Evolutionary conservation across 2,329 filamentous ascomycete species (phyloP).

Genomic region (Hymenoscyphus scutula): DNA sequence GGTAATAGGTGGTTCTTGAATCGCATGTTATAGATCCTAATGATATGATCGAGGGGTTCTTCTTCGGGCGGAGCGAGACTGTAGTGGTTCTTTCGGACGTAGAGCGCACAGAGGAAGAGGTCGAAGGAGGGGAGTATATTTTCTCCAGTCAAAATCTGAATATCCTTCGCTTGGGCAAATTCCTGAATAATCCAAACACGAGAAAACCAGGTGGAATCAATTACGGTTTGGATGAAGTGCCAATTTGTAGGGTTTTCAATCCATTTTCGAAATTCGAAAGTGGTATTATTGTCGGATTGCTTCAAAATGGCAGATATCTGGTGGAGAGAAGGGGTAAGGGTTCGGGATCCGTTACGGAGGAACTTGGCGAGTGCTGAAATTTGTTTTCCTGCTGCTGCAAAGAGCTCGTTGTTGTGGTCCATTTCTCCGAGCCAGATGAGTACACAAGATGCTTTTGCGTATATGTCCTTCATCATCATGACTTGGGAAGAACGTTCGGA

Average conservation of each 20-base stretch:
- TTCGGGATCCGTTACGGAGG: not conserved
- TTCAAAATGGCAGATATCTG: not conserved
- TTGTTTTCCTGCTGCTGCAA: not conserved
- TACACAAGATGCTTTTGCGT: not conserved
- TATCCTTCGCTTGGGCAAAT: constrained; percentile 1
- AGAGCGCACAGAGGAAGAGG: not conserved
- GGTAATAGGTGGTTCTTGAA: not conserved
- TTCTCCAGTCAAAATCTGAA: not conserved
- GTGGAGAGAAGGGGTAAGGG: not conserved
- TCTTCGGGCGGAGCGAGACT: not conserved
- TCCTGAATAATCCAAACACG: constrained; percentile 6
- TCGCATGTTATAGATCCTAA: constrained; percentile 7
- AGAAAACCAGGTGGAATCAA: not conserved
- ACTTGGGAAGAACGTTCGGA: constrained; percentile 3
- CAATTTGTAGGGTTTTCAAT: not conserved
- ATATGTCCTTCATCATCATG: constrained; percentile 9
- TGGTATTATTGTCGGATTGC: not conserved
- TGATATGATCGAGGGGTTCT: not conserved
- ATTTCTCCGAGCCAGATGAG: constrained; percentile 6
- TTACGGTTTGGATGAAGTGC: not conserved
- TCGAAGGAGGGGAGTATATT: constrained; percentile 1
- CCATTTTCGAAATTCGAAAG: not conserved
- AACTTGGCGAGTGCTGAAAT: constrained; percentile 4
- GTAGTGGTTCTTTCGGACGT: not conserved
- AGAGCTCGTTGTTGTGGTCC: not conserved